phyloP scores from a whole-genome alignment of 257 asterid genomes.

The Lithospermum erythrorhizon region DNA sequence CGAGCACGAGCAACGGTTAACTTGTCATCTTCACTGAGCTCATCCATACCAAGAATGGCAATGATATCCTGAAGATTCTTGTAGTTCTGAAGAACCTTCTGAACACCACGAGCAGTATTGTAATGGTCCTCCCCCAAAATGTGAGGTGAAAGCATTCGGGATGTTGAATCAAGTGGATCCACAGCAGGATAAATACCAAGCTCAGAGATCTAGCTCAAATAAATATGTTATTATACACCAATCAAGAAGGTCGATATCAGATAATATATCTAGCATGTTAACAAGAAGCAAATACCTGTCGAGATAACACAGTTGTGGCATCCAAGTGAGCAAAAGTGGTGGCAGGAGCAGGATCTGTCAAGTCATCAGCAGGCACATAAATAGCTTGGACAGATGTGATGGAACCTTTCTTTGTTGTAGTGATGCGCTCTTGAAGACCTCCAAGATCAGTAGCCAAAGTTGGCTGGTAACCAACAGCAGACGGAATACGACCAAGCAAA shows the following conservation, averaged over 20 bases:
- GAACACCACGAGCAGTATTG: slow-evolving; percentile 12
- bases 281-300: not conserved
- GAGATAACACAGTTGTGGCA: not conserved
- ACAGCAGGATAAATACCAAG: slow-evolving; percentile 15
- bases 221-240: not conserved
- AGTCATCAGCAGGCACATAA: slow-evolving; percentile 98
- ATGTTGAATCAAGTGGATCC: slow-evolving; percentile 11
- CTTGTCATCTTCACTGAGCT: slow-evolving; percentile 14
- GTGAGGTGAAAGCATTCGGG: slow-evolving; percentile 13
- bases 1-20: slow-evolving; percentile 23
- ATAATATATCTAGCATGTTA: not conserved
- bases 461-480: slow-evolving; percentile 99
- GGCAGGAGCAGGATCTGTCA: slow-evolving; percentile 99
- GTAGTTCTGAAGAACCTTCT: not conserved
- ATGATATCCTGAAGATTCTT: not conserved
- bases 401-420: slow-evolving; percentile 92
- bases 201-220: slow-evolving; percentile 8
- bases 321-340: slow-evolving; percentile 99
- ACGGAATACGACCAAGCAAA: slow-evolving; percentile 97
- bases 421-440: slow-evolving; percentile 95
- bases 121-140: slow-evolving; percentile 11
- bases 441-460: slow-evolving; percentile 99
- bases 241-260: not conserved
- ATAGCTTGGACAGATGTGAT: slow-evolving; percentile 96
- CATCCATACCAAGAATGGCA: not conserved